Base-by-base conservation (phyloP, 1,284 basidiomycete species). In the Veloporphyrellus conicus region DNA sequence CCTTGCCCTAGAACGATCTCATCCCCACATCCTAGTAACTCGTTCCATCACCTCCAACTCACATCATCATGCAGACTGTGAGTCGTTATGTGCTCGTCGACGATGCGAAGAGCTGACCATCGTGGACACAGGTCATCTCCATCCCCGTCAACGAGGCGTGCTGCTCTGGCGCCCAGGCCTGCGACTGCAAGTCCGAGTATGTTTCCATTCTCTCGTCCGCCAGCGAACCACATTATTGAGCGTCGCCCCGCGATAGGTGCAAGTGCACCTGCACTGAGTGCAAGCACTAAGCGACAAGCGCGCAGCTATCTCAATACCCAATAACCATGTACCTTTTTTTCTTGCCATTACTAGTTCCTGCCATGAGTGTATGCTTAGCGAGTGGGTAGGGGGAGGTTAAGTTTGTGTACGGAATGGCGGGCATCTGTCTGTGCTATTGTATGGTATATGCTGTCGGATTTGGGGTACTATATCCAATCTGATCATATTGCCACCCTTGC, bases 121-220 rank as follows among this genome's bases (percentile, higher is more conserved):
- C 23, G 23, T 25, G 23, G 23, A 33, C 6, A 20, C 14, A 60
- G 59, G 18, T 50, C 41, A 50, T 19, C 40, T 45, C 61, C 34
- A 50, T 58, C 50, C 60, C 52, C 19, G 52, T 62, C 6, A 62
- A 60, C 48, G 38, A 61, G 16, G 50, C 59, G 22, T 60, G 57
- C 59, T 63, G 61, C 15, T 14, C 15, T 51, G 14, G 39, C 43
- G 9, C 29, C n/a, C 12, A 36, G 0, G 1, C 23, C 3, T 62
- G 61, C 48, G 34, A 7, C 15, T 60, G 58, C 45, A 5, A 16
- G 7, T 35, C 59, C 1, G 29, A 11, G 57, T 60, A 49, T 0
- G 51, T 42, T 7, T 5, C 31, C 6, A 5, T 18, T 23, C 22
- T 3, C 15, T 20, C 4, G 5, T 5, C 15, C 1, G 3, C 41